Evolutionary conservation across 257 asterid genomes (phyloP).

Genomic region (Solanum rostratum): DNA sequence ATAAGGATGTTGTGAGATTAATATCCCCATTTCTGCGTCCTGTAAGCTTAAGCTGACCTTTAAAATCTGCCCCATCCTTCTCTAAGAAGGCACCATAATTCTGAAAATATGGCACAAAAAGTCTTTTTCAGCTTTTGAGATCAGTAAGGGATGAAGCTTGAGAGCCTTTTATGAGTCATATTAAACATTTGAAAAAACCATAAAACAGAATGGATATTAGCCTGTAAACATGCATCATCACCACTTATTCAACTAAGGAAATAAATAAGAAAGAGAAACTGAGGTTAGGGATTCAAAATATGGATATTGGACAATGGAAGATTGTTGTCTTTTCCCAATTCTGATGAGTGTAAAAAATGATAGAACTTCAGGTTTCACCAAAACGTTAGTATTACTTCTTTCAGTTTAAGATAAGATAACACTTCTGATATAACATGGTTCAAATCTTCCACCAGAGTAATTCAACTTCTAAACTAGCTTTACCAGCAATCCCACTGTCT

Average conservation of each 20-base stretch:
- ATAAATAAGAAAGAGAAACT: not conserved
- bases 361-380: not conserved
- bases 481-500: constrained; percentile 94
- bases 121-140: no score
- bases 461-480: not conserved
- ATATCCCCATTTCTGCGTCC: no score
- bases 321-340: not conserved
- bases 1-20: no score
- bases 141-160: no score
- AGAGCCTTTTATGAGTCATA: not conserved
- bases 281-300: not conserved
- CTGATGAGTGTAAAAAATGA: not conserved
- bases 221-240: not conserved
- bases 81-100: no score
- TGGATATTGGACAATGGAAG: not conserved
- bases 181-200: not conserved
- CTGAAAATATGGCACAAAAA: no score
- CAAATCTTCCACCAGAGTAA: constrained; percentile 1
- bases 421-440: not conserved
- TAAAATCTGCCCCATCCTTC: no score
- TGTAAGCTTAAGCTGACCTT: no score
- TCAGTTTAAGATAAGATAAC: not conserved
- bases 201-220: not conserved
- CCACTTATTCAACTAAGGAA: not conserved
- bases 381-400: not conserved